Conservation (phyloP, 495 filamentous ascomycete genomes). For the Beverwykella pulmonaria region DNA sequence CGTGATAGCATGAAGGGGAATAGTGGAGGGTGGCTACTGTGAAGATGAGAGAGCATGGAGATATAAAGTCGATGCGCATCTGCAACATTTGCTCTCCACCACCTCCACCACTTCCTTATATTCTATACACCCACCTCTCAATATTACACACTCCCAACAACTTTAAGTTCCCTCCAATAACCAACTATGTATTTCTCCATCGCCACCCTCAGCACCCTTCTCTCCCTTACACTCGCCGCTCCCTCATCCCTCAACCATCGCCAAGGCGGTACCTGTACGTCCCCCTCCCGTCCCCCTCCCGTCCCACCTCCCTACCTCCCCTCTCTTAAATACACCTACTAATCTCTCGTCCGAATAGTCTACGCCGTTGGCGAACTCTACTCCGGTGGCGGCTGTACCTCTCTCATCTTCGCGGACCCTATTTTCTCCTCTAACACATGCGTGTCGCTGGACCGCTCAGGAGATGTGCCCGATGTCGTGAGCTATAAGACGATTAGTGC, state of each 20-base stretch:
- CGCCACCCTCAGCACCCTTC: conserved; percentile 1
- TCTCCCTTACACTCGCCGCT: not conserved
- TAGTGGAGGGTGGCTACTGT: no score
- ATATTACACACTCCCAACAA: no score
- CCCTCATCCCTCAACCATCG: not conserved
- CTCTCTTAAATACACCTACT: no score
- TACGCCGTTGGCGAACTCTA: conserved; percentile 25
- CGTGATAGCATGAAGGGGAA: no score
- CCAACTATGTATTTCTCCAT: conserved; percentile 18
- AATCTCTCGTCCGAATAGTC: no score
- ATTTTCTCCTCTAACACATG: conserved; percentile 19
- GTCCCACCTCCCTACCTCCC: no score
- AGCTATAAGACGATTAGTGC: conserved; percentile 7
- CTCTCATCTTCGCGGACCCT: conserved; percentile 24
- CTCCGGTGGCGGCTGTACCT: conserved; percentile 20
- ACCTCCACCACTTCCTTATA: no score
- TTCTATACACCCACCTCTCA: no score
- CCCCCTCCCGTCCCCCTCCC: no score
- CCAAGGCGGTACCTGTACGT: conserved; percentile 20
- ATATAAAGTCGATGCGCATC: no score
- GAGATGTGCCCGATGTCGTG: not conserved
- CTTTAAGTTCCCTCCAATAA: not conserved
- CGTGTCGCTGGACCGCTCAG: conserved; percentile 12
- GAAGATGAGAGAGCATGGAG: no score
- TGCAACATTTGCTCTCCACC: no score